Evolutionary conservation across 2,329 filamentous ascomycete genomes (phyloP).

Genomic region (Exophiala xenobiotica): DNA sequence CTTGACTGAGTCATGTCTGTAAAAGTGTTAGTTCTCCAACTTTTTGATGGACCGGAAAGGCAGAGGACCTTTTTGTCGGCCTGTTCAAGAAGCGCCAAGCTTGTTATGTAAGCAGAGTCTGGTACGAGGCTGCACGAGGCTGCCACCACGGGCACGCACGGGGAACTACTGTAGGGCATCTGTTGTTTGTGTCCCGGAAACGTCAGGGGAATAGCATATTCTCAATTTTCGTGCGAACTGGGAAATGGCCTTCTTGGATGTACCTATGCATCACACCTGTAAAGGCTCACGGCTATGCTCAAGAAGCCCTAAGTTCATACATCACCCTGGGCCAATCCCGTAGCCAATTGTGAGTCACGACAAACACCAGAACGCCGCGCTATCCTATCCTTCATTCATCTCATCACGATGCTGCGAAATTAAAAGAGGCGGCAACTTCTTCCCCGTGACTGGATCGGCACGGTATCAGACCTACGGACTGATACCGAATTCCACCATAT

Average conservation of each 20-base stretch:
- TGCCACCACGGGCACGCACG: neutral
- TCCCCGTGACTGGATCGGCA: too few relatives aligned
- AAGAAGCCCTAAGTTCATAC: too few relatives aligned
- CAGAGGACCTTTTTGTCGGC: neutral
- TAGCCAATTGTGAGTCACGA: neutral
- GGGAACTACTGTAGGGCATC: too few relatives aligned
- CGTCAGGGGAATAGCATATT: too few relatives aligned
- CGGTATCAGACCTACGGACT: slow-evolving; percentile 14
- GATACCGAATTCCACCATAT: slow-evolving; percentile 43
- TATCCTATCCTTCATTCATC: neutral
- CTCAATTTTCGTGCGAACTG: too few relatives aligned
- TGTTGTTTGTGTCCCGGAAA: too few relatives aligned
- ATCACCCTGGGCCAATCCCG: too few relatives aligned
- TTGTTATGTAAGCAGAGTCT: neutral
- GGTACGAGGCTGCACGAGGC: neutral
- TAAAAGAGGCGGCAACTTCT: neutral
- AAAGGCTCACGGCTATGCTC: too few relatives aligned
- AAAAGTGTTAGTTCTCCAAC: neutral
- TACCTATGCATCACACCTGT: too few relatives aligned
- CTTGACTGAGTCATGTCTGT: neutral
- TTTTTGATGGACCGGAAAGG: neutral
- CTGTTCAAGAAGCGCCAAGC: neutral
- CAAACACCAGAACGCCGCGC: slow-evolving; percentile 16
- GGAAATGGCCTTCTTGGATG: too few relatives aligned
- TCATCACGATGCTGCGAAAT: slow-evolving; percentile 1